Evolutionary conservation across 139 green algal species (phyloP).

Genomic region (Yamagishiella unicocca): DNA sequence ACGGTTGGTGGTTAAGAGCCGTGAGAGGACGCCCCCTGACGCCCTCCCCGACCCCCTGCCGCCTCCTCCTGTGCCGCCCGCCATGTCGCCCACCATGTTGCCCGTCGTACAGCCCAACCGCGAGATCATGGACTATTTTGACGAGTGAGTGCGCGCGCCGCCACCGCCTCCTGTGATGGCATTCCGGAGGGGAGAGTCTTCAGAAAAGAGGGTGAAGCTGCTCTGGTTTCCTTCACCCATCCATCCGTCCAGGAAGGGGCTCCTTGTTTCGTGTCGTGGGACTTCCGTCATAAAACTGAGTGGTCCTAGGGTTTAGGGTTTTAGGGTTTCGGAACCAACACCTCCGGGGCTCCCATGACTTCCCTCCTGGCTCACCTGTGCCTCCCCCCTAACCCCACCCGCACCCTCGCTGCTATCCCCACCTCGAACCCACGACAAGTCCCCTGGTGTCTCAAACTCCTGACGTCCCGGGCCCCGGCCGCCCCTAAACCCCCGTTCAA

Average conservation of each 20-base stretch:
- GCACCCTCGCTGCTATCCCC: neutral
- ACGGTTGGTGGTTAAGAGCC: too few relatives aligned
- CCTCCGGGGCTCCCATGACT: too few relatives aligned
- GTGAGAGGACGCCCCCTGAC: neutral
- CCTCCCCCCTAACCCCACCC: neutral
- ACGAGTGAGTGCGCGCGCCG: conserved; percentile 61
- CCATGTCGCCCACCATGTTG: neutral
- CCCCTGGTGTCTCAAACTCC: too few relatives aligned
- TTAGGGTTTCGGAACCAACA: too few relatives aligned
- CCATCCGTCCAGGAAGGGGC: neutral
- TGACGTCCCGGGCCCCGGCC: too few relatives aligned
- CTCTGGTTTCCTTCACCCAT: neutral
- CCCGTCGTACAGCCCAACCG: conserved; percentile 73
- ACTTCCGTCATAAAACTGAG: too few relatives aligned
- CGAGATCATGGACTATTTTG: conserved; percentile 79
- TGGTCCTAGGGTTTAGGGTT: too few relatives aligned
- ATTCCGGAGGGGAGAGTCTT: neutral
- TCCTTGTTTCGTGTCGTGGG: neutral
- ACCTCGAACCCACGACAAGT: too few relatives aligned
- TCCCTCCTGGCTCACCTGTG: conserved; percentile 68
- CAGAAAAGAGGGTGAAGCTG: neutral
- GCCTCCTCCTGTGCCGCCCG: too few relatives aligned
- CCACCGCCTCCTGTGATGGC: neutral
- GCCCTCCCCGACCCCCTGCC: neutral
- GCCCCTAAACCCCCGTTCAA: neutral